Evolutionary conservation across 805 yeast genomes (phyloP).

Genomic region (Metschnikowia proteae): DNA sequence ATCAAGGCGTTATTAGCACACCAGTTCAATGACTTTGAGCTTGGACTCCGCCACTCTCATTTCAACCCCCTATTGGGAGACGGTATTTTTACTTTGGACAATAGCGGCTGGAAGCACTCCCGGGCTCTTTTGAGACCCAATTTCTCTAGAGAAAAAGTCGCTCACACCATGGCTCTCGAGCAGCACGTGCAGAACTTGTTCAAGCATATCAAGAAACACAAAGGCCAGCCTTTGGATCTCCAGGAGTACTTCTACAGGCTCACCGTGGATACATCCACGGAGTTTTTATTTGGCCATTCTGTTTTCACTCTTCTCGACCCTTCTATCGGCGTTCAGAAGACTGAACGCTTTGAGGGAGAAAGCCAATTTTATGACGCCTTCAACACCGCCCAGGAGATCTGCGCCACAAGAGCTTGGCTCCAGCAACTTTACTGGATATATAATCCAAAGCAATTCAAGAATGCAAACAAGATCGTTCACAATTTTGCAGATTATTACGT

Average conservation of each 20-base stretch:
- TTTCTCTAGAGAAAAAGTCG: slow-evolving; percentile 36
- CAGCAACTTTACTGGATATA: slow-evolving; percentile 10
- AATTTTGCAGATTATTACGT: slow-evolving; percentile 9
- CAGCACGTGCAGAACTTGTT: slow-evolving; percentile 27
- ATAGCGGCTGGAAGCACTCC: slow-evolving; percentile 38
- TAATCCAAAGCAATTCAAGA: slow-evolving; percentile 9
- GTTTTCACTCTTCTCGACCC: slow-evolving; percentile 4
- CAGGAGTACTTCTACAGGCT: slow-evolving; percentile 15
- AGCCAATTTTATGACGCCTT: slow-evolving; percentile 11
- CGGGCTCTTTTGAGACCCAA: slow-evolving; percentile 38
- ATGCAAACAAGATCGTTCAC: slow-evolving; percentile 7
- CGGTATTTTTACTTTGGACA: slow-evolving; percentile 38
- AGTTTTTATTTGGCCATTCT: slow-evolving; percentile 17
- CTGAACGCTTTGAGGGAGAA: slow-evolving; percentile 12
- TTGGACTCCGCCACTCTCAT: slow-evolving; percentile 31
- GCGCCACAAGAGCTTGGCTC: slow-evolving; percentile 6
- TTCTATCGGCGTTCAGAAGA: slow-evolving; percentile 2
- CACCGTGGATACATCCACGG: slow-evolving; percentile 17
- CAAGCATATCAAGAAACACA: slow-evolving; percentile 17
- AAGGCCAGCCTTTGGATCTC: slow-evolving; percentile 13
- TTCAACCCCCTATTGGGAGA: slow-evolving; percentile 34
- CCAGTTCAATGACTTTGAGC: slow-evolving; percentile 34
- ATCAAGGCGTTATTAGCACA: slow-evolving; percentile 37
- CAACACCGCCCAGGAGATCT: slow-evolving; percentile 10
- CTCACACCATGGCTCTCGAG: slow-evolving; percentile 33